These are phyloP conservation scores for Gomphus bonarii DNA, from an alignment of 1,284 basidiomycete species.

Conservation along the genomic window DNA sequence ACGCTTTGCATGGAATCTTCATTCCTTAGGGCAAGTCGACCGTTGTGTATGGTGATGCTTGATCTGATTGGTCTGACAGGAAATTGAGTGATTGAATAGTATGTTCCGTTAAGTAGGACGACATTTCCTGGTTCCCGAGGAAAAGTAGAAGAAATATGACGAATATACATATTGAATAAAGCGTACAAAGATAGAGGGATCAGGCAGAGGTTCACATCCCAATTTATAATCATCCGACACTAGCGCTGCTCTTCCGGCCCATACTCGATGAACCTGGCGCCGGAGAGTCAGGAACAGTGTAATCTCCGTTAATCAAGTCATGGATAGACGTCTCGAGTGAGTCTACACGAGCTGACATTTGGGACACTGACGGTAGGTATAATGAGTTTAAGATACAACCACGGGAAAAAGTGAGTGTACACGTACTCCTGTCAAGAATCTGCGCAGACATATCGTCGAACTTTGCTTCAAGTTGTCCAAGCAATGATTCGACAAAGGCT, in stretches of 20 bases:
- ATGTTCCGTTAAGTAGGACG: not conserved
- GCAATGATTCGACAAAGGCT: constrained; percentile 39
- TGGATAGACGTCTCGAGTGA: constrained; percentile 71
- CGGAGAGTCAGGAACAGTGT: constrained; percentile 15
- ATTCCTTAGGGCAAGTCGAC: not conserved
- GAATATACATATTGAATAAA: not conserved
- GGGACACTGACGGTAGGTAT: constrained; percentile 43
- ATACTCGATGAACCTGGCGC: not conserved
- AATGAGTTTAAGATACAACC: constrained; percentile 1
- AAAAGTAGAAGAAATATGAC: not conserved
- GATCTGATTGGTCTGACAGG: not conserved
- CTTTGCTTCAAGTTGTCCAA: constrained; percentile 68
- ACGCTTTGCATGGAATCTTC: not conserved
- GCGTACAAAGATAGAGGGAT: not conserved
- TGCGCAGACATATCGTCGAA: constrained; percentile 79
- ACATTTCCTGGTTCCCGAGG: not conserved
- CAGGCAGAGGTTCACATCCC: not conserved
- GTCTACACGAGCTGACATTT: constrained; percentile 79
- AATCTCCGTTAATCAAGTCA: constrained; percentile 70
- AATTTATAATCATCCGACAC: not conserved
- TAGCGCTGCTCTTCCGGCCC: not conserved
- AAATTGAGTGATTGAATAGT: not conserved
- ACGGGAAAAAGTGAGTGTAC: not conserved
- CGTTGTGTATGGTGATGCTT: not conserved
- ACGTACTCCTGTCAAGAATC: constrained; percentile 71